Percentiles rank a stretch among this genome's conserved stretches.
Conservation (phyloP, 2,329 filamentous ascomycete species). For the Cercospora nicotianae region DNA sequence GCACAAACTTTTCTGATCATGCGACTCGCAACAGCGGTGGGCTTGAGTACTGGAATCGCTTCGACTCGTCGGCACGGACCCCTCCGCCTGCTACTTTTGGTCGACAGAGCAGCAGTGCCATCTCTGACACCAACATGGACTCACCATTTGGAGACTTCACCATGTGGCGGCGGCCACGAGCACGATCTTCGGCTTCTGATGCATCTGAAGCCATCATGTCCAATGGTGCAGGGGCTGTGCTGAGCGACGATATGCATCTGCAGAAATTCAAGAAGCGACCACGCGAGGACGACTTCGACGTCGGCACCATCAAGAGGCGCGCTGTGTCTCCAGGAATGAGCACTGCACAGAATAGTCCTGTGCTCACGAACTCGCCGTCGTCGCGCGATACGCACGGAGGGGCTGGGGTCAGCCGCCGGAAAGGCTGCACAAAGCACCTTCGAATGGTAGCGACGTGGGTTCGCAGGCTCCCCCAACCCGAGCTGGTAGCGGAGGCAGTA, state of each 20-base stretch:
- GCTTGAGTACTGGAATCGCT: slow-evolving; percentile 75
- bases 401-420: slow-evolving; percentile 70
- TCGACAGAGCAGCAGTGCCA: slow-evolving; percentile 52
- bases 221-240: slow-evolving; percentile 23
- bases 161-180: slow-evolving; percentile 35
- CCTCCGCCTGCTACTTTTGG: slow-evolving; percentile 65
- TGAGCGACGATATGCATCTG: slow-evolving; percentile 38
- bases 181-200: slow-evolving; percentile 37
- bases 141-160: slow-evolving; percentile 51
- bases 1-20: slow-evolving; percentile 73
- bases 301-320: slow-evolving; percentile 81
- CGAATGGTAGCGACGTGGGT: slow-evolving; percentile 18
- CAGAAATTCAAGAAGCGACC: slow-evolving; percentile 69
- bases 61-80: slow-evolving; percentile 64
- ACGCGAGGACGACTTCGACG: slow-evolving; percentile 87
- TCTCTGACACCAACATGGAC: slow-evolving; percentile 70
- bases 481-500: slow-evolving; percentile 19
- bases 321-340: slow-evolving; percentile 91
- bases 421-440: slow-evolving; percentile 39
- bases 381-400: slow-evolving; percentile 63
- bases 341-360: slow-evolving; percentile 78
- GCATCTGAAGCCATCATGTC: slow-evolving; percentile 32
- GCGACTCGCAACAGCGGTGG: slow-evolving; percentile 70
- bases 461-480: slow-evolving; percentile 10
- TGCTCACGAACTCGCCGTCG: slow-evolving; percentile 76